Evolutionary conservation across 768 basidiomycete genomes (phyloP).

Genomic region (Termitomyces titanicus): DNA sequence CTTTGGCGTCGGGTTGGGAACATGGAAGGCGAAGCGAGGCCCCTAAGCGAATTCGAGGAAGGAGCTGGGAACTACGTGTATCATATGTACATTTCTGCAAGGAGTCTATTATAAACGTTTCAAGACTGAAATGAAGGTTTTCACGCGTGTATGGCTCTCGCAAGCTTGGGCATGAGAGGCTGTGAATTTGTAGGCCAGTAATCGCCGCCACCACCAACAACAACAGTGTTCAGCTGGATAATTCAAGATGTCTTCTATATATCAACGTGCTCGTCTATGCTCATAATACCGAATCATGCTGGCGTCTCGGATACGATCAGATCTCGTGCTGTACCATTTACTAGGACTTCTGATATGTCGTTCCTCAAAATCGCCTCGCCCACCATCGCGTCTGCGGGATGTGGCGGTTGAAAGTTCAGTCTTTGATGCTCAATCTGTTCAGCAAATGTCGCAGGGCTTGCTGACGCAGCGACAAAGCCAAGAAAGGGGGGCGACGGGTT

Average conservation of each 20-base stretch:
- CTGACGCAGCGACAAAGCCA: slow-evolving; percentile 86
- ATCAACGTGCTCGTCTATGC: slow-evolving; percentile 7
- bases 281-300: slow-evolving; percentile 4
- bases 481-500: slow-evolving; percentile 98
- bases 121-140: no score
- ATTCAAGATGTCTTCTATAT: slow-evolving; percentile 9
- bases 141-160: no score
- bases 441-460: slow-evolving; percentile 45
- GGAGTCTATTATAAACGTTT: no score
- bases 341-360: slow-evolving; percentile 18
- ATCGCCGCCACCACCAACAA: no score
- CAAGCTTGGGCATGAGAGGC: no score
- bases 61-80: not conserved
- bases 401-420: slow-evolving; percentile 63
- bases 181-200: no score
- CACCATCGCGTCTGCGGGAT: slow-evolving; percentile 73
- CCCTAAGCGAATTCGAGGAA: not conserved
- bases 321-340: slow-evolving; percentile 20
- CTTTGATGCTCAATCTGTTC: slow-evolving; percentile 73
- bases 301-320: slow-evolving; percentile 17
- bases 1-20: slow-evolving; percentile 26
- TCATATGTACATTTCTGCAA: slow-evolving; percentile 1
- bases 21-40: slow-evolving; percentile 24
- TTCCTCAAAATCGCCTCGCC: slow-evolving; percentile 54
- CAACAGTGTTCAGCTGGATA: slow-evolving; percentile 3